A percentile compares a stretch with the other conserved stretches of the same genome.
phyloP scores from a whole-genome alignment of 2,329 filamentous ascomycete species.

The Exophiala sp. region DNA sequence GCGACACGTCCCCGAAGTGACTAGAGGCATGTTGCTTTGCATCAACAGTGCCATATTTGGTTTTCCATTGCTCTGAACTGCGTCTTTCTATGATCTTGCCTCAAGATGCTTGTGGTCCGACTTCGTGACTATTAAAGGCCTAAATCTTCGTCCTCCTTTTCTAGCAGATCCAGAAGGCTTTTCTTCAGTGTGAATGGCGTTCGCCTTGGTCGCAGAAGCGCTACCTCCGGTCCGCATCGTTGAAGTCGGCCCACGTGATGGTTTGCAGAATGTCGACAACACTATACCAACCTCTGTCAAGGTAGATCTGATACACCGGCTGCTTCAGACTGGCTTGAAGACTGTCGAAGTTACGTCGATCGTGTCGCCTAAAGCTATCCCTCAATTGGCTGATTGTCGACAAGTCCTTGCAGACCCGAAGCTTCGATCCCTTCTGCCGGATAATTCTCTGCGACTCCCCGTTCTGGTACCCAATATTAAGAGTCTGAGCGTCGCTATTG shows the following conservation, averaged over 20 bases:
- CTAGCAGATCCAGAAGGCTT: too few relatives aligned
- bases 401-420: slow-evolving; percentile 21
- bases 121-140: too few relatives aligned
- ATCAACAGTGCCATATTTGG: too few relatives aligned
- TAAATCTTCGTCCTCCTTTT: background rate
- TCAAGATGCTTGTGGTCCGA: too few relatives aligned
- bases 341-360: slow-evolving; percentile 81
- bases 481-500: slow-evolving; percentile 56
- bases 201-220: too few relatives aligned
- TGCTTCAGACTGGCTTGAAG: slow-evolving; percentile 65
- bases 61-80: too few relatives aligned
- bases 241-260: slow-evolving; percentile 80
- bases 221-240: slow-evolving; percentile 55
- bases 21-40: too few relatives aligned
- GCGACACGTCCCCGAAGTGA: too few relatives aligned
- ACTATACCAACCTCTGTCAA: slow-evolving; percentile 69
- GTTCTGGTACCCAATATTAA: slow-evolving; percentile 43
- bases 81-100: too few relatives aligned
- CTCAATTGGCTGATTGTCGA: slow-evolving; percentile 58
- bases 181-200: too few relatives aligned
- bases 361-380: slow-evolving; percentile 79
- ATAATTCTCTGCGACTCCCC: slow-evolving; percentile 31
- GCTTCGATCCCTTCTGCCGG: background rate
- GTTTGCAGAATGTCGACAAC: slow-evolving; percentile 79
- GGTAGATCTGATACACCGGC: slow-evolving; percentile 67